A percentile compares a stretch with the other conserved stretches of the same genome.
phyloP scores from a whole-genome alignment of 352 stramenopile species.

The Globisporangium abappressorium region DNA sequence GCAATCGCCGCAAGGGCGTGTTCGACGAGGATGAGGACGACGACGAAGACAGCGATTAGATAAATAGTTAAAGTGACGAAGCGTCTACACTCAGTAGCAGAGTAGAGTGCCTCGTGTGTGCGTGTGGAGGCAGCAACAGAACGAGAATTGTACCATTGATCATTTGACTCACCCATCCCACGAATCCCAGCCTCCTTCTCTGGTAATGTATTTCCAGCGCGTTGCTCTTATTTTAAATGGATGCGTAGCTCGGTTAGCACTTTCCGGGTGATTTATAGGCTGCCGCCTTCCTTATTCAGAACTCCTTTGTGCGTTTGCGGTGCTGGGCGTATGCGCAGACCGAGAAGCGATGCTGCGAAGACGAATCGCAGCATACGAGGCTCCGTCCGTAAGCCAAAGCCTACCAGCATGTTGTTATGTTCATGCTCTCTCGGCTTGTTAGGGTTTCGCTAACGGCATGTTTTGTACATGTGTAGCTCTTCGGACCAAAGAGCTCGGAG shows the following conservation, averaged over 20 bases:
- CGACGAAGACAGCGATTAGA: conserved; percentile 38
- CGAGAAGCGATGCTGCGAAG: conserved; percentile 9
- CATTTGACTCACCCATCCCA: neutral
- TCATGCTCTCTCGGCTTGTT: neutral
- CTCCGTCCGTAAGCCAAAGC: conserved; percentile 4
- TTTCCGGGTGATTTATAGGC: neutral
- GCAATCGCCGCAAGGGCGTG: conserved; percentile 72
- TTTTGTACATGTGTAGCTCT: neutral
- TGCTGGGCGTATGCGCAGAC: neutral
- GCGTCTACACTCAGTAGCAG: neutral
- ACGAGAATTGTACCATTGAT: conserved; percentile 8
- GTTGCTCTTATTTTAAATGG: neutral
- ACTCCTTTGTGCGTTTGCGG: neutral
- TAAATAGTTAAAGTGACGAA: conserved; percentile 18
- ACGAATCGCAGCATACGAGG: conserved; percentile 16
- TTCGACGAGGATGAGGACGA: conserved; percentile 75
- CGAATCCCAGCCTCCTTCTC: neutral
- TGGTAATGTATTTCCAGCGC: neutral
- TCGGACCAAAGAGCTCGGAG: neutral
- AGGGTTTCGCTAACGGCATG: neutral
- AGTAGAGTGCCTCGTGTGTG: neutral
- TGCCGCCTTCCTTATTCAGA: neutral
- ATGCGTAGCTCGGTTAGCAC: neutral
- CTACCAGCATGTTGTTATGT: neutral
- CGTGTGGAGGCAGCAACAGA: neutral